Evolutionary conservation across 257 asterid species (phyloP), one percentile per base, ranked within the genome.

Genomic region (Ophiorrhiza pumila): DNA sequence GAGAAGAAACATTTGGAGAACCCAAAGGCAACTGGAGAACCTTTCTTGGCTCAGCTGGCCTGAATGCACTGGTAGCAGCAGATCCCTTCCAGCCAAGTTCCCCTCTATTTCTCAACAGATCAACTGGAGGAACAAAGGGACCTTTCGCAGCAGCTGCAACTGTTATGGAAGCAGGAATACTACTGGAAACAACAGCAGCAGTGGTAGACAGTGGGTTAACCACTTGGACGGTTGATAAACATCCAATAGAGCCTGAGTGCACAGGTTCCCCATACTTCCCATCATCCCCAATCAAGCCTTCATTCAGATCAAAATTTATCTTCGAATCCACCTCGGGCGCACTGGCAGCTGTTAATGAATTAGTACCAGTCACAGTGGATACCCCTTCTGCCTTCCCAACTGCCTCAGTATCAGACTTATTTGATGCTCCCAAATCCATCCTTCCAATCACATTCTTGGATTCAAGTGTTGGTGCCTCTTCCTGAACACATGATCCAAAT

Each of bases 41-140:
- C 78, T 87, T 93, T 68, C 97, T 71, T 66, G 98, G 97, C 78
- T 93, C 97, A 37, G 98, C 98, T 13, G 97, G 98, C 18, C 98
- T 89, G 79, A 93, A 93, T 31, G 98, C 97, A 78, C 98, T 93
- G 11, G 98, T 93, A 29, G 94, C 93, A 46, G 97, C 96, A 39
- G 98, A 91, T n/a, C 98, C 97, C 79, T 87, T 91, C 98, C 98
- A 93, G 39, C 97, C 93, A 42, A 89, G 81, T 71, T 87, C 97
- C 69, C 86, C 96, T 85, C 77, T 93, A 60, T 68, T 84, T 79
- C 86, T 88, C 85, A 93, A 60, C 45, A 93, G 79, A 80, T 91
- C 97, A 23, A 85, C 97, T 4, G 92, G 96, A 62, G 96, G 97
- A 79, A 87, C 86, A 79, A 89, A 93, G 35, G 87, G 87, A 73